Percentiles rank a stretch among this genome's conserved stretches.
These are phyloP conservation scores for Parachaetomium inaequale DNA, from an alignment of 495 filamentous ascomycete genomes.

Conservation along the genomic window DNA sequence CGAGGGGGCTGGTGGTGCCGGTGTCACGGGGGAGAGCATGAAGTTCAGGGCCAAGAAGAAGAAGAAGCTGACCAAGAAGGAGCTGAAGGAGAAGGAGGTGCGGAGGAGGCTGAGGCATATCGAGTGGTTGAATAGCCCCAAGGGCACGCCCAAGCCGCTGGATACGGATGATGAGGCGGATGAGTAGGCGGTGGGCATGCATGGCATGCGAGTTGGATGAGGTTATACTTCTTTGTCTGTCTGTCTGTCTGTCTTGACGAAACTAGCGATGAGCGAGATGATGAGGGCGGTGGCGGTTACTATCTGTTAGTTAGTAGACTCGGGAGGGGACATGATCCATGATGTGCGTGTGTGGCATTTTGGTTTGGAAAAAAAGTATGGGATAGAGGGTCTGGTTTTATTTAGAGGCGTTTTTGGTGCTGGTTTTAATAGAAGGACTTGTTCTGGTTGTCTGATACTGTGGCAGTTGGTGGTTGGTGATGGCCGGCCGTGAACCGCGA, in stretches of 20 bases:
- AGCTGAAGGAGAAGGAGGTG: slow-evolving; percentile 88
- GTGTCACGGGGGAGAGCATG: slow-evolving; percentile 51
- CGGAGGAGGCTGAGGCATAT: slow-evolving; percentile 87
- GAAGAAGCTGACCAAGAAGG: slow-evolving; percentile 97
- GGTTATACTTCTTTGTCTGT: not conserved
- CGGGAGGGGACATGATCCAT: not conserved
- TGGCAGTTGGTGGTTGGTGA: too few relatives aligned
- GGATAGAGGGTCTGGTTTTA: slow-evolving; percentile 1
- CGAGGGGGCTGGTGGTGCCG: slow-evolving; percentile 57
- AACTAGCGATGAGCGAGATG: not conserved
- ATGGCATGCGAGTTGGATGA: not conserved
- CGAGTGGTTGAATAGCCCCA: slow-evolving; percentile 80
- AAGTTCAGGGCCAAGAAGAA: slow-evolving; percentile 90
- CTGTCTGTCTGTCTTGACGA: not conserved
- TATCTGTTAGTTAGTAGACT: not conserved
- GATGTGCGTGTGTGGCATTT: not conserved
- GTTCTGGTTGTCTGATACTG: not conserved
- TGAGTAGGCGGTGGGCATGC: not conserved
- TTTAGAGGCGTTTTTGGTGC: slow-evolving; percentile 4
- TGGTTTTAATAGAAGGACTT: not conserved
- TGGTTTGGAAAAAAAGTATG: not conserved
- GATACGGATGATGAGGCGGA: slow-evolving; percentile 79
- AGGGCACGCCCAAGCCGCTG: slow-evolving; percentile 71
- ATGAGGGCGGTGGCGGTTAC: not conserved
- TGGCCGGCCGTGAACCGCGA: too few relatives aligned